These are phyloP conservation scores for Asterella californica DNA, from an alignment of 225 moss, liverwort and hornwort species.

Conservation along the genomic window DNA sequence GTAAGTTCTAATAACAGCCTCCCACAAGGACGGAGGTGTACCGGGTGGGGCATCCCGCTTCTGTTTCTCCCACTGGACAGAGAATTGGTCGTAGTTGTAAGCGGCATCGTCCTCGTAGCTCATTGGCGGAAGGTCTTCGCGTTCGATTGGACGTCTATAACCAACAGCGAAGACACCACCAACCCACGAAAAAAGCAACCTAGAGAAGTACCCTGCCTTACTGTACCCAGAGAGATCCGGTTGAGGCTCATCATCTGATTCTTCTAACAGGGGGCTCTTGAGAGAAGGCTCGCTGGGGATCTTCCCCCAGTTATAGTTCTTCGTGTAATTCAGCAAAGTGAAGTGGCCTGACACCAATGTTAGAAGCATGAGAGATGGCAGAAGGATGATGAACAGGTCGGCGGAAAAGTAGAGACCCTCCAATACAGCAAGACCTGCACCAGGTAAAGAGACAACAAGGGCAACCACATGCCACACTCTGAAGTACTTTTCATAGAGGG, in stretches of 20 bases:
- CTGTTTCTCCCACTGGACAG: constrained; percentile 1
- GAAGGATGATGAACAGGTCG: not conserved
- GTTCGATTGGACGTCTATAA: not conserved
- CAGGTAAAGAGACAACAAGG: not conserved
- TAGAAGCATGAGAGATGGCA: constrained; percentile 5
- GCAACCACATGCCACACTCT: constrained; percentile 1
- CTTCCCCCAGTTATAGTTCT: constrained; percentile 8
- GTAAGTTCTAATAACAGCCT: constrained; percentile 22
- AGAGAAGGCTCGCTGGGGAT: not conserved
- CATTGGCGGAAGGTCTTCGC: constrained; percentile 4
- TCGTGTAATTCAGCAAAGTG: not conserved
- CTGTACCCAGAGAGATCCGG: constrained; percentile 10
- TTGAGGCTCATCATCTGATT: not conserved
- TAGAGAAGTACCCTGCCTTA: not conserved
- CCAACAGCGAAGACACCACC: not conserved
- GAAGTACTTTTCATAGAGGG: not conserved
- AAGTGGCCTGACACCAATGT: not conserved
- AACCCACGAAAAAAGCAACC: not conserved
- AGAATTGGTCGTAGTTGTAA: constrained; percentile 2
- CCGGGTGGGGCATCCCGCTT: not conserved
- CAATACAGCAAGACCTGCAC: not conserved
- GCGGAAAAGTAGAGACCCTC: not conserved
- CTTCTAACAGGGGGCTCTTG: not conserved
- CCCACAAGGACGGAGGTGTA: constrained; percentile 27
- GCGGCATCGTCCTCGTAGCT: not conserved